Evolutionary conservation across 306 rosid species (phyloP), one percentile per base, ranked within the genome.

Genomic region (Casuarina cunninghamiana): DNA sequence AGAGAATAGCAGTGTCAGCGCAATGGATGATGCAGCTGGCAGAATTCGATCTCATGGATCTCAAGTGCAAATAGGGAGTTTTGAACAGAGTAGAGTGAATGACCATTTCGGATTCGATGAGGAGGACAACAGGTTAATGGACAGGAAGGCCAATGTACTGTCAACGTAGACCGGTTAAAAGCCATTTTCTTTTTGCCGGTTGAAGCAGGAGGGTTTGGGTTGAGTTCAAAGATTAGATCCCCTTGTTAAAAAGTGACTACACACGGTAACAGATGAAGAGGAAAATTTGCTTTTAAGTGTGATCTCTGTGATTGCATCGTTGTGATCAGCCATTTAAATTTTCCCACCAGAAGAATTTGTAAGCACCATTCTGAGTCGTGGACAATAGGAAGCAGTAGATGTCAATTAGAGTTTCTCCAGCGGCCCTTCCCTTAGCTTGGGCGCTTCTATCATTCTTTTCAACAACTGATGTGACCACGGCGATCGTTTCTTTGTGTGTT

Each of bases 1-100:
- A 86, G 97, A 92, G 91, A 91, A 82, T 81, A 87, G 86, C 62
- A 87, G 87, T 79, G 92, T 82, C 77, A 91, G 91, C 81, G 87
- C 84, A 72, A 84, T 87, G 89, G 87, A 90, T 74, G 93, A 88
- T 38, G 77, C 88, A 51, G 81, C 92, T 76, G 86, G 87, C 58
- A 82, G 87, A 78, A 80, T 78, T 74, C 37, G 72, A 48, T 76
- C 87, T 84, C 81, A 84, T 62, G 84, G 73, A 58, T 81, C 90
- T 83, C 87, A 74, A 72, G 85, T 83, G 84, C 85, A 80, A 79
- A 75, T 75, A 72, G 86, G 88, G 77, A 83, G n/a, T 85, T 84
- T 72, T 67, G 84, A 74, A 71, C 81, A 66, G 55, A 79, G 76
- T 61, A 71, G 69, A 79, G 63, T 16, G 51, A 37, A 66, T 75